A percentile compares a stretch with the other conserved stretches of the same genome.
phyloP scores from a whole-genome alignment of 1,139 yeast species.

The Scheffersomyces segobiensis region DNA sequence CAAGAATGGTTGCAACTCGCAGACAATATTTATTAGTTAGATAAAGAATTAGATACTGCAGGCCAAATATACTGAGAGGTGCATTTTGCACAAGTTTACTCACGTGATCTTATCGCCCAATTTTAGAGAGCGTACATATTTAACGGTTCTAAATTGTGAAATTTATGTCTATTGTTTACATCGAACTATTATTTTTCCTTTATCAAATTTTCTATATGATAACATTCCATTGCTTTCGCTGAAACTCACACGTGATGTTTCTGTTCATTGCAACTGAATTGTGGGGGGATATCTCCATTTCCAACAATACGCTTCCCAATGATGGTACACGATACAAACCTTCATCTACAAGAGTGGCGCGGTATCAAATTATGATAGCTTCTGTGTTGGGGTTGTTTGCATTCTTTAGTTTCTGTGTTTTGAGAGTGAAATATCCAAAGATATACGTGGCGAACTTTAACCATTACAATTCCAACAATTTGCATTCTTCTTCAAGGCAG shows the following conservation, averaged over 20 bases:
- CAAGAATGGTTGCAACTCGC: neutral
- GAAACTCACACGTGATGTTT: neutral
- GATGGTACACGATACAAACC: constrained; percentile 20
- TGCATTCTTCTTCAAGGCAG: constrained; percentile 46
- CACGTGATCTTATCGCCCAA: neutral
- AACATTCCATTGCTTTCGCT: neutral
- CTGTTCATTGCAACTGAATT: neutral
- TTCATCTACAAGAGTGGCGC: constrained; percentile 36
- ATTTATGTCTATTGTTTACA: neutral
- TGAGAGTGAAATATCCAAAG: constrained; percentile 67
- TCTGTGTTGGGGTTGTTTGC: constrained; percentile 63
- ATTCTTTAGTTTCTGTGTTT: constrained; percentile 59
- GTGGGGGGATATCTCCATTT: neutral
- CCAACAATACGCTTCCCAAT: neutral
- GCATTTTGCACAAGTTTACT: neutral
- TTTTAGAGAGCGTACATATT: neutral
- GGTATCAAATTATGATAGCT: constrained; percentile 63
- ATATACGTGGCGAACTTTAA: constrained; percentile 64
- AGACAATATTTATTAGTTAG: neutral
- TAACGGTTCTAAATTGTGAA: neutral
- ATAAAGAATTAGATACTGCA: neutral
- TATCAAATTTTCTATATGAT: too few species aligned
- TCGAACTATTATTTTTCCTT: neutral
- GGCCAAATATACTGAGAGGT: neutral
- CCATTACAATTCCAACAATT: constrained; percentile 39